Evolutionary conservation across 2,329 filamentous ascomycete genomes (phyloP), one percentile per base, ranked within the genome.

Genomic region (Peltaster fructicola): DNA sequence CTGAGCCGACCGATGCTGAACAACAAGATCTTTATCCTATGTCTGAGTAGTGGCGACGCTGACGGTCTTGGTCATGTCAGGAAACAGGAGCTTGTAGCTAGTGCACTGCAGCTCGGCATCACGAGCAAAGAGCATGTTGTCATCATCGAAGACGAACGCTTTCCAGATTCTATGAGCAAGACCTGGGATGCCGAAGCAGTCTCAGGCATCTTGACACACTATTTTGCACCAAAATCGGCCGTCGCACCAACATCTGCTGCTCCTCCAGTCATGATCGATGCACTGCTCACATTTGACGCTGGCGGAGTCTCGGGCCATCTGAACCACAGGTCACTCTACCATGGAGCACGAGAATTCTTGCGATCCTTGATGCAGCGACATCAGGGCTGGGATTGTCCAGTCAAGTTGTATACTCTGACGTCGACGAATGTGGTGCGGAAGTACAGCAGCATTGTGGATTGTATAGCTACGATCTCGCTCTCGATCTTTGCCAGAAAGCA

Each of bases 21-120:
- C 4, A 95, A 98, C 53, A 81, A 90, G 47, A 65, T 98, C 45
- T 88, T 90, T 55, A 91, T 98, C 34, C 56, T 95, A 28, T 98
- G 88, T 54, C 57, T 98, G 35, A 90, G 79, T 53, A 85, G 73
- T 37, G 84, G 79, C 73, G 65, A 95, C 48, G 82, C 84, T 24
- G 82, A 84, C 38, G 84, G 84, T 1, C 62, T 95, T 15, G 88
- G 88, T 30, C 68, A 78, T 37, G 77, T 73, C 25, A 69, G 88
- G 33, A 79, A 78, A 51, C 68, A 71, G 42, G 88, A 98, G 54
- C 64, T 98, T 20, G 63, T 77, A 33, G 73, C 81, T 50, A 88
- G 79, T 43, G 84, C 73, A 4, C 52, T 79, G 40, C 56, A 69
- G 23, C 63, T 98, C 10, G 88, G 88, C 2, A 52, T 93, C 24